phyloP scores from a whole-genome alignment of 352 stramenopile species.

The Albugo candida region DNA sequence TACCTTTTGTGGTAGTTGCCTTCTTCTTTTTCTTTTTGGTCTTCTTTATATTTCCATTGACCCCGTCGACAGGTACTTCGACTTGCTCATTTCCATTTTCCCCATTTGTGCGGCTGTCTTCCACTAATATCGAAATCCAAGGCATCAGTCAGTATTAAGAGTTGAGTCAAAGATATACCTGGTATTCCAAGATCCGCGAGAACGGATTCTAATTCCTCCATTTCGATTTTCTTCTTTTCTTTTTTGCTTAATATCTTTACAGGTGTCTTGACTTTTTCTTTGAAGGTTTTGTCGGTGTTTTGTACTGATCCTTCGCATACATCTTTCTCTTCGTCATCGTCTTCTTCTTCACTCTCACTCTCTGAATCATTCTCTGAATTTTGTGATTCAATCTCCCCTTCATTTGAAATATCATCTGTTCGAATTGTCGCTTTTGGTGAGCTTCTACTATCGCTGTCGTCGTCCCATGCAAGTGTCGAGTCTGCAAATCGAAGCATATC shows the following conservation, averaged over 20 bases:
- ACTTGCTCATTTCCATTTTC: not conserved
- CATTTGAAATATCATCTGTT: constrained; percentile 18
- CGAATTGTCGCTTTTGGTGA: constrained; percentile 7
- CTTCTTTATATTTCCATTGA: constrained; percentile 11
- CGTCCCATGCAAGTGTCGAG: constrained; percentile 37
- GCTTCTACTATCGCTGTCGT: constrained; percentile 29
- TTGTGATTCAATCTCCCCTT: constrained; percentile 11
- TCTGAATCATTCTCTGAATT: constrained; percentile 21
- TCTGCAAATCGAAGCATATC: constrained; percentile 22
- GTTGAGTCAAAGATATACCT: not conserved
- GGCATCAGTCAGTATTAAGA: not conserved
- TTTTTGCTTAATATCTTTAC: constrained; percentile 45
- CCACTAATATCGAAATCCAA: not conserved
- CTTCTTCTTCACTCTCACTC: constrained; percentile 10
- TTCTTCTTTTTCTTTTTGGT: constrained; percentile 22
- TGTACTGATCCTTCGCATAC: not conserved
- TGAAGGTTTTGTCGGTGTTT: constrained; percentile 7
- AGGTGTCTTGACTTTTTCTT: constrained; percentile 13
- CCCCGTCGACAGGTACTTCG: constrained; percentile 3
- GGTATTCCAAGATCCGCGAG: constrained; percentile 41
- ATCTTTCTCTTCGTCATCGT: constrained; percentile 33
- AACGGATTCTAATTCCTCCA: constrained; percentile 50
- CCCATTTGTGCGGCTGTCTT: not conserved
- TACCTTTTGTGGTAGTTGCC: not conserved
- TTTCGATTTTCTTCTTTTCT: constrained; percentile 62